Base-by-base conservation (phyloP, 2,329 filamentous ascomycete species). In the Aspergillus felis region DNA sequence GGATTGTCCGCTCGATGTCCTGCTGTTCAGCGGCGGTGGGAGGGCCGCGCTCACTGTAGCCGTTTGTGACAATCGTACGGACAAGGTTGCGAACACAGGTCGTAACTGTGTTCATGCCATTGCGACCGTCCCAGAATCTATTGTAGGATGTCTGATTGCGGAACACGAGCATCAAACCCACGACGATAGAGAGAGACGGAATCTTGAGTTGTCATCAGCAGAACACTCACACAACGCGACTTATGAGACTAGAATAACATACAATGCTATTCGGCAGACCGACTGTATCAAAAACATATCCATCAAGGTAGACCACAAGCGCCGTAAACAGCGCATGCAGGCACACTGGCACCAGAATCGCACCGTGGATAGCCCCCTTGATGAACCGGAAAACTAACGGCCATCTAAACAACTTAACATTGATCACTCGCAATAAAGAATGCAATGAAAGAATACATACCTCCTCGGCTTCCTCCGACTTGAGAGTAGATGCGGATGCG, bases 131-230 rank as follows among this genome's bases (percentile, higher is more conserved):
- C 85, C 85, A 87, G 74, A 87, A 87, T 1, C 85, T 78, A 63
- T 86, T 85, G 72, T 87, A 87, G 54, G 79, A 82, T 3, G 84
- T 87, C 62, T 82, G 79, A 64, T 88, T 87, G 41, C 85, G 81
- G 74, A 88, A 87, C 28, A 88, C 85, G 56, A 88, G 82, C 80
- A 88, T 87, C 44, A 88, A 70, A 65, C 85, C 85, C 2, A 88
- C 85, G 52, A 88, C 85, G 56, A 88, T 88, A 35, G 82, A 85
- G 1, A 88, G 74, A 14, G 80, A 83, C 1, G 85, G 85, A 48
- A 87, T 81, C 79, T 81, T 60, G 1, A 10, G 38, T 9, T 20
- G 10, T 24, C 2, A 47, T 28, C 20, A 29, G 20, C 7, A 35
- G 14, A 24, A 46, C 12, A 29, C 17, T 12, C 38, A 22, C 14